Evolutionary conservation across 805 yeast genomes (phyloP), one percentile per base, ranked within the genome.

Genomic region (Pichia membranifaciens): DNA sequence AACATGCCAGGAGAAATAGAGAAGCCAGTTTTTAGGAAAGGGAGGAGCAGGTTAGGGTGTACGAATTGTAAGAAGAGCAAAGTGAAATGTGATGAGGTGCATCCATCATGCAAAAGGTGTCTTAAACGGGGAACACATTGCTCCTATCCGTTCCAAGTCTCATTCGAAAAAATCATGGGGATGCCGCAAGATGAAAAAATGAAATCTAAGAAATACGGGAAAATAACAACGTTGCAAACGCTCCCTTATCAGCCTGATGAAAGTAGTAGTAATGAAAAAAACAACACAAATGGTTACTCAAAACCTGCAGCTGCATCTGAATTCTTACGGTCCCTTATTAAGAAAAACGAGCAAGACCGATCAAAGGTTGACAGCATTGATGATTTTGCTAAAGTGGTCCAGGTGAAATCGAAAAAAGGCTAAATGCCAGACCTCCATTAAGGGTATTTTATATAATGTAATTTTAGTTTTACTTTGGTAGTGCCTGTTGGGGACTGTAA

Each of bases 81-180:
- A n/a, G 39, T 52, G 31, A 58, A 58, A 41, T 58, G 62, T 44
- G 58, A 54, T 41, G 62, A 57, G 22, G 20, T 38, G 0, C 51
- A 52, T 37, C 62, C 62, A 13, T 34, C 39, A 4, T 58, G 62
- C 38, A 36, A 42, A 9, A 13, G 45, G 9, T 58, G 62, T 32
- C 23, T 13, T 33, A 44, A 43, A 36, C 47, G 43, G 8, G 43
- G 39, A 15, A 28, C 37, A 2, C 17, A 18, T 7, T 48, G 51
- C 41, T n/a, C 35, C 3, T 48, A 48, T 37, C 34, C 45, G 18
- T 48, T 48, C 41, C 39, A 48, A 44, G 33, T 48, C 37, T 17
- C 37, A 3, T 44, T 48, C 18, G 45, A 48, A 28, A 44, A 44
- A 22, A 42, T 25, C 20, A 44, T 32, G 21, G 16, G 20, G 20